Percentiles rank a stretch among this genome's conserved stretches.
These are phyloP conservation scores for Dovyalis caffra DNA, from an alignment of 345 rosid species.

Conservation along the genomic window DNA sequence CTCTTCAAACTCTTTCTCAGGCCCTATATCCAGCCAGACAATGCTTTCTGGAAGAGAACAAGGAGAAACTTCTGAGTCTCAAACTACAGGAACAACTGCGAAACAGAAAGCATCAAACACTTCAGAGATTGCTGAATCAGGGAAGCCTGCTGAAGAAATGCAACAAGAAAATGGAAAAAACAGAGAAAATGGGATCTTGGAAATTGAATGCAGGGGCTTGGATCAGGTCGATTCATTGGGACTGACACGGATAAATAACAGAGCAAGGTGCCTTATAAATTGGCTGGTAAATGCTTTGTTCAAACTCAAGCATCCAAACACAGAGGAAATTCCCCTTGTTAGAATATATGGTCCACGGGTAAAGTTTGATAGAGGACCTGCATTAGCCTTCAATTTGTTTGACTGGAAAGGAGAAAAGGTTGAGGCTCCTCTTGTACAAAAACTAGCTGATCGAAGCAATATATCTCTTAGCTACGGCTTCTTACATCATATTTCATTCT, in stretches of 20 bases:
- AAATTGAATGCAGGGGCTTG: constrained; percentile 54
- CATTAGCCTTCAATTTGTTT: constrained; percentile 76
- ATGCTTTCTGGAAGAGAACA: constrained; percentile 20
- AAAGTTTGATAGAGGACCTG: constrained; percentile 80
- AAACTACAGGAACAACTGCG: constrained; percentile 22
- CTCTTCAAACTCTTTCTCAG: constrained; percentile 45
- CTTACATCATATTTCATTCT: constrained; percentile 61
- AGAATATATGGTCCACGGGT: constrained; percentile 85
- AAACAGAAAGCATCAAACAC: constrained; percentile 20
- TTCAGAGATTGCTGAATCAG: not conserved
- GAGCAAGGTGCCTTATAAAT: constrained; percentile 81
- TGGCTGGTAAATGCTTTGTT: constrained; percentile 80
- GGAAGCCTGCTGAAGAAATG: constrained; percentile 11
- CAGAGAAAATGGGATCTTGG: constrained; percentile 13
- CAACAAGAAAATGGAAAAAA: constrained; percentile 8
- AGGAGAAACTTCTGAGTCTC: constrained; percentile 31
- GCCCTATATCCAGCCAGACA: constrained; percentile 33
- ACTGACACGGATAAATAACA: constrained; percentile 52
- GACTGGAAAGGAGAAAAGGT: constrained; percentile 82
- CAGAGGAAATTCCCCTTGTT: constrained; percentile 46
- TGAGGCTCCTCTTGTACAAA: constrained; percentile 78
- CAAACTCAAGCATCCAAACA: constrained; percentile 78
- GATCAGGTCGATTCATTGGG: constrained; percentile 81
- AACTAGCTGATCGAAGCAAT: constrained; percentile 73
- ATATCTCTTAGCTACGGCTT: constrained; percentile 71